phyloP scores from a whole-genome alignment of 371 early-diverging fungal genomes.

The Dichotomocladium elegans region DNA sequence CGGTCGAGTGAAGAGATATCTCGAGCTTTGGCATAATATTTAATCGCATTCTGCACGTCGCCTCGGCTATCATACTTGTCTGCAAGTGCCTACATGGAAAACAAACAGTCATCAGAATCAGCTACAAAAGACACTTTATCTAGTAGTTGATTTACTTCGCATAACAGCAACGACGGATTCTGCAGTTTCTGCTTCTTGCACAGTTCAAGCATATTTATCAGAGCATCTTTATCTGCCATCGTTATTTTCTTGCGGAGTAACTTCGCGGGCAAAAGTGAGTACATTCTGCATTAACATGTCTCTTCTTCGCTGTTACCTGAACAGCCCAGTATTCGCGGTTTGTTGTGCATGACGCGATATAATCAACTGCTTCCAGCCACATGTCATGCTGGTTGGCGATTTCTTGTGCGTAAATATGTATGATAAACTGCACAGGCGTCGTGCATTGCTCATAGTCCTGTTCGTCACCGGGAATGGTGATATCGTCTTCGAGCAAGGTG shows the following conservation, averaged over 20 bases:
- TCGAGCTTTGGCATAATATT: constrained; percentile 20
- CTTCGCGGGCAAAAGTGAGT: no score
- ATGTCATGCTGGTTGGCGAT: constrained; percentile 17
- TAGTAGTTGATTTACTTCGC: no score
- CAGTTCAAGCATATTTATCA: constrained; percentile 1
- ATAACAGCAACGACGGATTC: background rate
- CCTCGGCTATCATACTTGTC: constrained; percentile 13
- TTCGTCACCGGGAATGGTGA: background rate
- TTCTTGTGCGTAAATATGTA: constrained; percentile 16
- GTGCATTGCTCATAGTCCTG: constrained; percentile 8
- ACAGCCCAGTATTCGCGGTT: constrained; percentile 29
- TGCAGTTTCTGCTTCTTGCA: background rate
- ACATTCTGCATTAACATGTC: no score
- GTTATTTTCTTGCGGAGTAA: no score
- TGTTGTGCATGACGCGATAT: constrained; percentile 16
- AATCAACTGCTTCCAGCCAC: constrained; percentile 31
- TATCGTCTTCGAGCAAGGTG: constrained; percentile 1
- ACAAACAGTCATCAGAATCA: background rate
- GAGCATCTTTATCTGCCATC: background rate
- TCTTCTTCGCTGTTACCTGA: no score
- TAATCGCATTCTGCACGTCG: constrained; percentile 11
- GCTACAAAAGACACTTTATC: background rate
- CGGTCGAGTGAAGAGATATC: constrained; percentile 18
- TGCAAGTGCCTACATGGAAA: constrained; percentile 3
- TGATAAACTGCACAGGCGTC: constrained; percentile 25